phyloP scores from a whole-genome alignment of 257 asterid genomes.

The Osmanthus fragrans region DNA sequence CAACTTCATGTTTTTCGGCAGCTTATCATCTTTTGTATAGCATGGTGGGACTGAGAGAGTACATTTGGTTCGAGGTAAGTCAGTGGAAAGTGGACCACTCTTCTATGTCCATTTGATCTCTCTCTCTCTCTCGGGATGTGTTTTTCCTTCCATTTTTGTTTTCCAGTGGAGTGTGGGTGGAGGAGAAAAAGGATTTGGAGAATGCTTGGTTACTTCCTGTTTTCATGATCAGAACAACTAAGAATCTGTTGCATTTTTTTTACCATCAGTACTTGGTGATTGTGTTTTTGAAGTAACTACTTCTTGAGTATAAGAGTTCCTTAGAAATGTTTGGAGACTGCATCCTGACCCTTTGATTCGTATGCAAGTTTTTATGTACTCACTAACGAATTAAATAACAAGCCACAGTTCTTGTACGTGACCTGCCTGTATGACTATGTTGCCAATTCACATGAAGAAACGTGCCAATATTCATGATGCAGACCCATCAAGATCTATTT shows the following conservation, averaged over 20 bases:
- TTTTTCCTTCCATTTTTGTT: slow-evolving; percentile 14
- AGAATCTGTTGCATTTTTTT: slow-evolving; percentile 12
- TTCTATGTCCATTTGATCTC: slow-evolving; percentile 16
- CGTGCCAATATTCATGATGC: background rate
- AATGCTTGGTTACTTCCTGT: slow-evolving; percentile 19
- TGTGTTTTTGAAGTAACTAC: background rate
- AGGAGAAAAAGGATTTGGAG: slow-evolving; percentile 13
- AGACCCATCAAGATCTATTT: no score
- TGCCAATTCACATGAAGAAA: background rate
- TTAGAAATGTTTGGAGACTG: slow-evolving; percentile 29
- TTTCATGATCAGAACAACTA: slow-evolving; percentile 17
- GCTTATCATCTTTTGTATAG: slow-evolving; percentile 35
- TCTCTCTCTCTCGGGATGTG: slow-evolving; percentile 16
- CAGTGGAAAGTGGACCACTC: slow-evolving; percentile 22
- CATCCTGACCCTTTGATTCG: slow-evolving; percentile 16
- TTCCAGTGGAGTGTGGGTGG: slow-evolving; percentile 28
- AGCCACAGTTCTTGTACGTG: background rate
- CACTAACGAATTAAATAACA: background rate
- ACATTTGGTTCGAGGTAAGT: slow-evolving; percentile 44
- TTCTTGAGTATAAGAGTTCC: slow-evolving; percentile 1
- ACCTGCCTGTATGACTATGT: background rate
- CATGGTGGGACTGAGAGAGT: slow-evolving; percentile 45
- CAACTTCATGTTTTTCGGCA: slow-evolving; percentile 43
- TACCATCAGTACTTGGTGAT: background rate
- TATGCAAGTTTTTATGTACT: background rate